These are phyloP conservation scores for Nymphaea thermarum DNA, from an alignment of 164 flowering plant species.

Conservation along the genomic window DNA sequence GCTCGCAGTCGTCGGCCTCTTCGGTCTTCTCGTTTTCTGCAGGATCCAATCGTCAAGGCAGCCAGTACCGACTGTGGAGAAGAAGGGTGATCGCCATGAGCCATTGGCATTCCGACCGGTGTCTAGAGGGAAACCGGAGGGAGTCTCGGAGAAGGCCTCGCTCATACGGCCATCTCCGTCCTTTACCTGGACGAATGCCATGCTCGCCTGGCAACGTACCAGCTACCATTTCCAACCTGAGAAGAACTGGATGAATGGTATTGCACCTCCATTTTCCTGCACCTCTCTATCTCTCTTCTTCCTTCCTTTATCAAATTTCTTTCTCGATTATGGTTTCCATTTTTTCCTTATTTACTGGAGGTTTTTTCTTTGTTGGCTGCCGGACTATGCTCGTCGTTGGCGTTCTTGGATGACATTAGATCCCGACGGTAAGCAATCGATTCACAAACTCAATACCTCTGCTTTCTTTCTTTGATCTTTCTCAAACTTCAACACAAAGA, in stretches of 20 bases:
- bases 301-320: background rate
- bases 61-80: background rate
- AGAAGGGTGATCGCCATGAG: background rate
- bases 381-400: background rate
- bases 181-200: slow-evolving; percentile 13
- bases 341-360: background rate
- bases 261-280: background rate
- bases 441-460: too few species aligned
- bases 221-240: slow-evolving; percentile 66
- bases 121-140: slow-evolving; percentile 8
- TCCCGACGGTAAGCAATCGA: background rate
- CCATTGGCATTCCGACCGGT: background rate
- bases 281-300: background rate
- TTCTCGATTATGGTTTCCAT: background rate
- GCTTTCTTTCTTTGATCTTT: too few species aligned
- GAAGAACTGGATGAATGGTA: slow-evolving; percentile 87
- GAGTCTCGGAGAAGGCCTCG: slow-evolving; percentile 13
- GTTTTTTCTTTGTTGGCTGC: background rate
- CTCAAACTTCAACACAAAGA: too few species aligned
- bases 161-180: background rate
- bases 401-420: background rate
- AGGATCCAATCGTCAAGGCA: background rate
- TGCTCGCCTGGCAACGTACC: slow-evolving; percentile 12
- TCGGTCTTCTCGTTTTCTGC: background rate
- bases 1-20: background rate